Conservation (phyloP, 495 filamentous ascomycete genomes). For the Hypoxylon subgilvum region DNA sequence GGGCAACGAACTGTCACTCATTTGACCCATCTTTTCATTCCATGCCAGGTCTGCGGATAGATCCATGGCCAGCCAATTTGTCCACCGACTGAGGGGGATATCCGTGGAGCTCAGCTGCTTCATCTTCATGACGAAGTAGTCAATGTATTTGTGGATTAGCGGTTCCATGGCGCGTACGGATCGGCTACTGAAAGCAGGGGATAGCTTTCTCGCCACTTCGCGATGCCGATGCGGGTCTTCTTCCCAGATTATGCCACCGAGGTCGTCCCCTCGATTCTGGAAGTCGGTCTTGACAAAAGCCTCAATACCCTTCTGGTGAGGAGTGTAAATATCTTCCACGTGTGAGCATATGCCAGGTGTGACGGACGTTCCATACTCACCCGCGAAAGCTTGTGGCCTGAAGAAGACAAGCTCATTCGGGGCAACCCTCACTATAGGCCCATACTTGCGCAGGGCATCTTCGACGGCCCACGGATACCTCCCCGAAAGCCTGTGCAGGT, state of each 20-base stretch:
- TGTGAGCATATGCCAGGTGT: no score
- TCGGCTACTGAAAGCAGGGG: slow-evolving; percentile 28
- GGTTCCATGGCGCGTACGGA: slow-evolving; percentile 23
- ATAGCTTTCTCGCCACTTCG: slow-evolving; percentile 24
- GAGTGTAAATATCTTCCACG: slow-evolving; percentile 34
- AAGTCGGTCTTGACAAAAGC: slow-evolving; percentile 26
- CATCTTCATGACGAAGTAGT: slow-evolving; percentile 31
- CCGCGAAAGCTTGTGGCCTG: slow-evolving; percentile 25
- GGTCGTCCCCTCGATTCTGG: slow-evolving; percentile 5
- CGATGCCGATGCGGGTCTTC: slow-evolving; percentile 25
- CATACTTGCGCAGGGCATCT: slow-evolving; percentile 27
- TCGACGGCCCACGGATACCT: slow-evolving; percentile 26
- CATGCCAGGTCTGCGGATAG: slow-evolving; percentile 32
- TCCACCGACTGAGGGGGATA: slow-evolving; percentile 14
- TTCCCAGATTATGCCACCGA: slow-evolving; percentile 31
- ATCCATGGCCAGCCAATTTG: slow-evolving; percentile 33
- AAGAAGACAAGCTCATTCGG: slow-evolving; percentile 48
- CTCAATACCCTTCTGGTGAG: slow-evolving; percentile 13
- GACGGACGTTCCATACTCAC: no score
- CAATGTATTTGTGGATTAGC: slow-evolving; percentile 28
- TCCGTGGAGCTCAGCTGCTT: slow-evolving; percentile 13
- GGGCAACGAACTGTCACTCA: slow-evolving; percentile 17
- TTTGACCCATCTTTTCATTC: slow-evolving; percentile 20
- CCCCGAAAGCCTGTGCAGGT: slow-evolving; percentile 21
- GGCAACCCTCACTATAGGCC: slow-evolving; percentile 42